Conservation (phyloP, 2,329 filamentous ascomycete genomes). For the Pseudocercospora vitis region DNA sequence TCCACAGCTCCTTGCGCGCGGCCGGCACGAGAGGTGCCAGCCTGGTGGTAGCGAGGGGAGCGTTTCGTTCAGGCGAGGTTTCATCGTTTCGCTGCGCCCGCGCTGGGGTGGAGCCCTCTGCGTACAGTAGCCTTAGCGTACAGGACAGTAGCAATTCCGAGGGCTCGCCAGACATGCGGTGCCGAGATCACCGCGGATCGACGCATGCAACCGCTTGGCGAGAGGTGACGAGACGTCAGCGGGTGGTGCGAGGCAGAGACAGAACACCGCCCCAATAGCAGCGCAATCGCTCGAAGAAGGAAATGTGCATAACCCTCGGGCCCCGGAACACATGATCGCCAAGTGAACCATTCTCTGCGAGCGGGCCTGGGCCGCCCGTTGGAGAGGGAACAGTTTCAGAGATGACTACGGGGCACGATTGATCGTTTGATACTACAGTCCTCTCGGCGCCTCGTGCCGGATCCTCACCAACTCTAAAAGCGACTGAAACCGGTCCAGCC, state of each 20-base stretch:
- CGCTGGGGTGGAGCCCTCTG: constrained; percentile 3
- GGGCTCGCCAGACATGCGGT: constrained; percentile 5
- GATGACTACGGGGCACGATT: no score
- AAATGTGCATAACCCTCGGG: not conserved
- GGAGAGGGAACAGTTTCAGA: no score
- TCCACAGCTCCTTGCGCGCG: not conserved
- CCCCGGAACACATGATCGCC: not conserved
- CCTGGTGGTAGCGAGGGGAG: constrained; percentile 14
- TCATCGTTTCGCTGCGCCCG: constrained; percentile 9
- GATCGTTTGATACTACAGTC: not conserved
- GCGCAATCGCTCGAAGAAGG: not conserved
- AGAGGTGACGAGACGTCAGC: constrained; percentile 7
- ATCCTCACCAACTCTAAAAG: constrained; percentile 8
- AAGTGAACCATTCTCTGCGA: no score
- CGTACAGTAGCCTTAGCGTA: no score
- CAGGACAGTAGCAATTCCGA: not conserved
- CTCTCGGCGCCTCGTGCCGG: not conserved
- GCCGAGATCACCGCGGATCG: constrained; percentile 8
- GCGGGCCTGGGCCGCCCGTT: no score
- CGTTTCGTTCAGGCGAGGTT: constrained; percentile 13
- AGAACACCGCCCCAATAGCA: not conserved
- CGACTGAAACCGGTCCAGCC: not conserved
- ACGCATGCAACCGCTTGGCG: constrained; percentile 1
- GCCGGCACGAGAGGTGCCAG: constrained; percentile 1
- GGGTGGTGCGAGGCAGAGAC: not conserved